Base-by-base conservation (phyloP, 2,329 filamentous ascomycete genomes). In the Cadophora luteo-olivacea region DNA sequence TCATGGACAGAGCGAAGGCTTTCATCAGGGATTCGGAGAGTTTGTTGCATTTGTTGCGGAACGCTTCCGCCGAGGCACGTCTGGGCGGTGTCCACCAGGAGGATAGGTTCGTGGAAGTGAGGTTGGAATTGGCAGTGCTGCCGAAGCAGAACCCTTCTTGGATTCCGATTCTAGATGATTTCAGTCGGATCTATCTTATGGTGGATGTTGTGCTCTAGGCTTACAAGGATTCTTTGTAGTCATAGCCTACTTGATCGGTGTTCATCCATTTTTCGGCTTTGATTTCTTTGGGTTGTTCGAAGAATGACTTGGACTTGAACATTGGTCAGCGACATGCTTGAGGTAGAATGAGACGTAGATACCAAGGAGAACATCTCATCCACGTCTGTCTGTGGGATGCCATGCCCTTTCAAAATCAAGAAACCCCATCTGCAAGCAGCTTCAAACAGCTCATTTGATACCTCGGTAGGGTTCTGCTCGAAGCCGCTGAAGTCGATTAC, bases 251-350 rank as follows among this genome's bases (percentile, higher is more conserved):
- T 14, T 57, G 52, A 22, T 22, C 24, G 25, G 52, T 57, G 24
- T 57, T 57, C 52, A 57, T 57, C 52, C 52, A 57, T 57, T 57
- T 57, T 29, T 57, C 52, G 14, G 16, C 52, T 29, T 57, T 57
- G 22, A 57, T 29, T 24, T 57, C 52, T 57, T 57, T 57, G 19
- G 52, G 52, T 57, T 57, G 52, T 7, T 57, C 52, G 24, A 57
- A 57, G 22, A 57, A 57, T 6, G 24, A 7, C 32, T 57, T 57
- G 19, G 52, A 57, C 52, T 57, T 9, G 5, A 6, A 25, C 14
- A 57, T 24, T 22, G 3, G 14, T 29, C 6, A 29, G n/a, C 24
- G 14, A 22, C 32, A 36, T 36, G 33, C 33, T 11, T 4, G 33
- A 36, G 33, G 33, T 4, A 36, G 33, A 36, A 11, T 36, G 52